Base-by-base conservation (phyloP, 139 green algal species). In the Haematococcus lacustris region DNA sequence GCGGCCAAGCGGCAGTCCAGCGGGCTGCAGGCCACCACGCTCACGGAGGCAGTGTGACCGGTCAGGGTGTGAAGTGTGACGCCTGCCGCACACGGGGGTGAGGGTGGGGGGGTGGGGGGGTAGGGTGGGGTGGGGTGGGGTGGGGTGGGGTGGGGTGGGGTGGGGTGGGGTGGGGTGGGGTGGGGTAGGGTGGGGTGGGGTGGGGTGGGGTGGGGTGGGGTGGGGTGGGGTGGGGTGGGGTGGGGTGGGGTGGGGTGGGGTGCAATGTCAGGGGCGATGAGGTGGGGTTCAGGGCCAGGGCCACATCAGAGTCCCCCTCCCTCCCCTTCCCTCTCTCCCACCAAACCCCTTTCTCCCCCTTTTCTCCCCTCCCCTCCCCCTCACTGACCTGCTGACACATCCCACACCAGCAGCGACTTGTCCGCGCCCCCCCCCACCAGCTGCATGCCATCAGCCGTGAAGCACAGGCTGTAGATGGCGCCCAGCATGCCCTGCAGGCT, bases 41-140 rank as follows among this genome's bases (percentile, higher is more conserved):
- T 23, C 66, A 71, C 66, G 26, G 66, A 4, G 7, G 25, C 66
- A 7, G 66, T 51, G 41, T 95, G 90, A 1, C 90, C 90, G 1
- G 90, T 94, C 40, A 94, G 78, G n/a, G 89, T 89, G 68, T 90
- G 83, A 0, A 73, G 70, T n/a, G 80, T 66, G 35, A 82, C 64
- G 25, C 79, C 79, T 5, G 43, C n/a, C n/a, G n/a, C n/a, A n/a
- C n/a, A n/a, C n/a, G n/a, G n/a, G n/a, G n/a, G n/a, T n/a, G n/a
- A n/a, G n/a, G n/a, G n/a, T n/a, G n/a, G n/a, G n/a, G n/a, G n/a
- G n/a, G n/a, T n/a, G n/a, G n/a, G n/a, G n/a, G n/a, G n/a, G n/a
- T n/a, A n/a, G n/a, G n/a, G n/a, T n/a, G n/a, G n/a, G n/a, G n/a
- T n/a, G n/a, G n/a, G n/a, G n/a, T n/a, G n/a, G n/a, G n/a, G n/a